Conservation (phyloP, 2,329 filamentous ascomycete genomes). For the Trichoderma koningiopsis region DNA sequence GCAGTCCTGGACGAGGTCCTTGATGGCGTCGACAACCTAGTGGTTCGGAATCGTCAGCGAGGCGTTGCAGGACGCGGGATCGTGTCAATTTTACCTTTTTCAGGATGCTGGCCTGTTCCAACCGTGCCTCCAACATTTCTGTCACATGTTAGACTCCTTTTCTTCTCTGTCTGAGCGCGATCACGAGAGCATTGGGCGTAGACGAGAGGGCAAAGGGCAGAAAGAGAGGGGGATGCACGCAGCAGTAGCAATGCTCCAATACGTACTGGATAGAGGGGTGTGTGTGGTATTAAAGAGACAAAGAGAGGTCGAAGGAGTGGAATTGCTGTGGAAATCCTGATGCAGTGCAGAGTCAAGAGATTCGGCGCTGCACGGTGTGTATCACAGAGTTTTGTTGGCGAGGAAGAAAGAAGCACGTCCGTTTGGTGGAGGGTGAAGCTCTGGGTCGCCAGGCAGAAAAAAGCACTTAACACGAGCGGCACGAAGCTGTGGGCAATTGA, state of each 20-base stretch:
- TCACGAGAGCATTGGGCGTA: not conserved
- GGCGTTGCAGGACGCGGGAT: not conserved
- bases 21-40: slow-evolving; percentile 97
- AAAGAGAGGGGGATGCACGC: not conserved
- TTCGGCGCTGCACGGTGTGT: not conserved
- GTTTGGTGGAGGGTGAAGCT: slow-evolving; percentile 18
- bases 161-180: not conserved
- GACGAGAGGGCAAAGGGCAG: not conserved
- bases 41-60: not conserved
- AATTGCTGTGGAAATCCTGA: not conserved
- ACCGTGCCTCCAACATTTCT: slow-evolving; percentile 91
- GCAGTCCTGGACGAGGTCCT: slow-evolving; percentile 98
- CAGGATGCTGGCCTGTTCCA: slow-evolving; percentile 89
- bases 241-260: not conserved
- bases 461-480: slow-evolving; percentile 28
- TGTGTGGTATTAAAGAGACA: not conserved
- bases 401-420: slow-evolving; percentile 11
- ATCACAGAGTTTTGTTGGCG: slow-evolving; percentile 1
- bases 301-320: not conserved
- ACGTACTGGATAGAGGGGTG: slow-evolving; percentile 2
- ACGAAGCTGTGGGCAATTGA: slow-evolving; percentile 18
- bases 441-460: slow-evolving; percentile 21
- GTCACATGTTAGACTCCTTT: slow-evolving; percentile 22
- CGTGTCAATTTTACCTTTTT: slow-evolving; percentile 73
- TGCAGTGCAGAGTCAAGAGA: not conserved